Percentiles rank a stretch among this genome's conserved stretches.
phyloP scores from a whole-genome alignment of 495 filamentous ascomycete genomes.

The Massariosphaeria phaeospora region DNA sequence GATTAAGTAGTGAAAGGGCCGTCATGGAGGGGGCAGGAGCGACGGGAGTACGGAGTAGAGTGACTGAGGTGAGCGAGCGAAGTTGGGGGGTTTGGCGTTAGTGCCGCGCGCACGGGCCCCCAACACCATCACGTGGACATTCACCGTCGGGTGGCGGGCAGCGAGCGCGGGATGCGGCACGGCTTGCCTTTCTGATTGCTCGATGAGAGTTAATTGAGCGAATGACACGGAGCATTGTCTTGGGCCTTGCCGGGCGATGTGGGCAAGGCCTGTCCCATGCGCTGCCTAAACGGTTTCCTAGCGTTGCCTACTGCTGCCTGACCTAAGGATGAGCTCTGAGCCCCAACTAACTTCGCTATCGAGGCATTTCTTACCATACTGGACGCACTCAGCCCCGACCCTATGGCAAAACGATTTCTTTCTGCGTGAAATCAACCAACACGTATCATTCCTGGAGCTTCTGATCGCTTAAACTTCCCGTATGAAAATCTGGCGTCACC shows the following conservation, averaged over 20 bases:
- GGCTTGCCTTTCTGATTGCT: too few relatives aligned
- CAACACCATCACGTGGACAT: slow-evolving; percentile 1
- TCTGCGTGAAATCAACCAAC: too few relatives aligned
- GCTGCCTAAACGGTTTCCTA: slow-evolving; percentile 23
- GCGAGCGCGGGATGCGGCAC: neutral
- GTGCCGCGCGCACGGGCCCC: neutral
- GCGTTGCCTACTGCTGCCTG: slow-evolving; percentile 31
- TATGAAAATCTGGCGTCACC: too few relatives aligned
- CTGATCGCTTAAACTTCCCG: too few relatives aligned
- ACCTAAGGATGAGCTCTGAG: slow-evolving; percentile 4
- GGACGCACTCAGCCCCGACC: slow-evolving; percentile 1
- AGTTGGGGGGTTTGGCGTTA: neutral
- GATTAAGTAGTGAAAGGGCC: slow-evolving; percentile 23
- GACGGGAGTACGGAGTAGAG: neutral
- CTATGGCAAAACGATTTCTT: slow-evolving; percentile 4
- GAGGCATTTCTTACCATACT: slow-evolving; percentile 10
- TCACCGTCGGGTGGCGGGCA: neutral
- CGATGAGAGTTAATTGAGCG: too few relatives aligned
- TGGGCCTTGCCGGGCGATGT: too few relatives aligned
- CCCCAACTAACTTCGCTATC: slow-evolving; percentile 6
- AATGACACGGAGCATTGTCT: too few relatives aligned
- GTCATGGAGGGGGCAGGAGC: slow-evolving; percentile 13
- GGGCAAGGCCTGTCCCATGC: neutral
- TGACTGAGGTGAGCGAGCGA: neutral
- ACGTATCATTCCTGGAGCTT: too few relatives aligned